phyloP scores from a whole-genome alignment of 179 eudicot genomes.

The Beta lomatogona region DNA sequence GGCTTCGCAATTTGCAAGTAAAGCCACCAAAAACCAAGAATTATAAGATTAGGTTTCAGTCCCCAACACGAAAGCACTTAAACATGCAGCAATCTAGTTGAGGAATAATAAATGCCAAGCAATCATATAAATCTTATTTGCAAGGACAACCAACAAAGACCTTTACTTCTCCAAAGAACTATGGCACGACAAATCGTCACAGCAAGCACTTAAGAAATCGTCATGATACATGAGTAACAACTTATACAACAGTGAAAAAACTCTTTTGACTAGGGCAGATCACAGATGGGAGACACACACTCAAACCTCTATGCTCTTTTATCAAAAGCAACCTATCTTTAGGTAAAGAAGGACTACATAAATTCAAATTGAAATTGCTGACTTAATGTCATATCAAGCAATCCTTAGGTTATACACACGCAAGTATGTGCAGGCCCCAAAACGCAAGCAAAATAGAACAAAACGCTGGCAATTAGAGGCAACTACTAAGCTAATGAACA shows the following conservation, averaged over 20 bases:
- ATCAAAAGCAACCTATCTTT: conserved; percentile 13
- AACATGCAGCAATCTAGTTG: background rate
- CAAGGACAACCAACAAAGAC: background rate
- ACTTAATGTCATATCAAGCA: background rate
- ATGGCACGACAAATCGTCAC: conserved; percentile 1
- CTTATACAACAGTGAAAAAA: background rate
- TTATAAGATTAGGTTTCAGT: background rate
- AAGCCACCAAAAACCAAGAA: background rate
- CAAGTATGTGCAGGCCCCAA: no score
- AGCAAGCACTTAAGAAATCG: background rate
- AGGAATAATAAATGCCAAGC: background rate
- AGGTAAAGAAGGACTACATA: background rate
- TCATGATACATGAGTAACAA: background rate
- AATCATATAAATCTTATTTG: background rate
- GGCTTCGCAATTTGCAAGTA: no score
- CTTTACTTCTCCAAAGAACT: conserved; percentile 2
- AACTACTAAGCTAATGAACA: no score
- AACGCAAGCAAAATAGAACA: no score
- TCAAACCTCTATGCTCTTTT: background rate
- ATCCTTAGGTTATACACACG: no score
- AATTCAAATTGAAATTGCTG: background rate
- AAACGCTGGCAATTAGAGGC: no score
- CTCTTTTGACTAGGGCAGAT: background rate
- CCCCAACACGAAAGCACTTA: no score
- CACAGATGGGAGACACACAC: no score